Evolutionary conservation across 768 basidiomycete species (phyloP), one percentile per base, ranked within the genome.

Genomic region (Clathrus columnatus): DNA sequence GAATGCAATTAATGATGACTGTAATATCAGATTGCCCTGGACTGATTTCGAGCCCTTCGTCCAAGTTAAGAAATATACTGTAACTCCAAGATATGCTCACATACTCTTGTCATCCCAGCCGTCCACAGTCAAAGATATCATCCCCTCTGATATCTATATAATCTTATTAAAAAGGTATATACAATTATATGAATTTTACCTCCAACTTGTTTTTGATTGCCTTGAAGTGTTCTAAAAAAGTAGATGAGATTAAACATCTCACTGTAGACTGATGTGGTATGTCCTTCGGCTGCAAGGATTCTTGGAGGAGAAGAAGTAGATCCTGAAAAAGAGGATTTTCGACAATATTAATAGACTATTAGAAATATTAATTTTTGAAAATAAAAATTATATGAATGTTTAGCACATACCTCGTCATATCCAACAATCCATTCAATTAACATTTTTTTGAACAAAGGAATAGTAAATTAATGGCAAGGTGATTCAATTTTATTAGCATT

Each of bases 341-440:
- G 10, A 75, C 62, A 44, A 75, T 63, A 64, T 70, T 67, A 0
- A 74, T 54, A 3, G 73, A 67, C 73, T 74, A 23, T 21, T 10
- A 24, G 10, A 24, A 10, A 21, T 50, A 7, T 8, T 21, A 8
- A 28, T 28, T 20, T 8, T 28, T 48, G 20, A 11, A 42, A 11
- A 42, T 18, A 18, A 23, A 50, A 24, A n/a, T 21, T 50, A 26
- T 8, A 10, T 32, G 30, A 32, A 32, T 32, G 26, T 24, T 50
- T 16, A 10, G n/a, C n/a, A 50, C 48, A 28, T n/a, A 50, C 48
- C 48, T 50, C 23, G 26, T 50, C 48, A 50, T 11, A 21, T 10
- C 23, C 48, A 50, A 50, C 48, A 5, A 50, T 50, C 20, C 18
- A 50, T 24, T 50, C 28, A n/a, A 50, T 10, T n/a, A 50, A 28